phyloP scores from a whole-genome alignment of 2,329 filamentous ascomycete species.

The Thelonectria olida region DNA sequence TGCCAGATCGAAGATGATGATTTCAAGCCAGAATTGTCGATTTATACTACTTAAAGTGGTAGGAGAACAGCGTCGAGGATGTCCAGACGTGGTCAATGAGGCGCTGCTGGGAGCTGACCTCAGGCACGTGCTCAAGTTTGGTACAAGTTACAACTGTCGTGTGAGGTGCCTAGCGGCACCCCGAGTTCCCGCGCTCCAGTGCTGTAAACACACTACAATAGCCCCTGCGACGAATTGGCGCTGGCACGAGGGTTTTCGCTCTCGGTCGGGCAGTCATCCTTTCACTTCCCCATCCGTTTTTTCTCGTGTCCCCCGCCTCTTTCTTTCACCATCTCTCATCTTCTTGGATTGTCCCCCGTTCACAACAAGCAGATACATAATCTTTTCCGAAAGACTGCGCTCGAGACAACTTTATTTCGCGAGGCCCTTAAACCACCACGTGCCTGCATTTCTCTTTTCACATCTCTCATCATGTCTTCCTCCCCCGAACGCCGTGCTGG shows the following conservation, averaged over 20 bases:
- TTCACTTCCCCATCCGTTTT: conserved; percentile 3
- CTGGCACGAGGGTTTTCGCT: conserved; percentile 3
- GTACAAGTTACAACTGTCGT: background rate
- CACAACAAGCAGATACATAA: background rate
- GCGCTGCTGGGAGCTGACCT: no score
- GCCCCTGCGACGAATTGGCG: background rate
- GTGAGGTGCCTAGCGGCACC: background rate
- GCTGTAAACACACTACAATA: background rate
- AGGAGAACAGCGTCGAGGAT: no score
- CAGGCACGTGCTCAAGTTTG: background rate
- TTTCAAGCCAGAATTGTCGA: no score
- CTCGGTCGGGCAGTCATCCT: background rate
- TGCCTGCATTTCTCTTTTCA: conserved; percentile 19
- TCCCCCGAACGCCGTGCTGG: conserved; percentile 52
- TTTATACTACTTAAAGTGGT: no score
- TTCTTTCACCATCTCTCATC: background rate
- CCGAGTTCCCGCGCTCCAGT: background rate
- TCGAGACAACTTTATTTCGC: background rate
- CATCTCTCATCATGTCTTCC: conserved; percentile 47
- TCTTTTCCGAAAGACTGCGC: background rate
- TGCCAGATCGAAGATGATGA: no score
- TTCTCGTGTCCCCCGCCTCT: conserved; percentile 4
- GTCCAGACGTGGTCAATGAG: no score
- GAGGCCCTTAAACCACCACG: background rate
- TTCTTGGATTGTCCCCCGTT: background rate